These are phyloP conservation scores for Sclerotinia sclerotiorum DNA, from an alignment of 2,329 filamentous ascomycete genomes.

Conservation along the genomic window DNA sequence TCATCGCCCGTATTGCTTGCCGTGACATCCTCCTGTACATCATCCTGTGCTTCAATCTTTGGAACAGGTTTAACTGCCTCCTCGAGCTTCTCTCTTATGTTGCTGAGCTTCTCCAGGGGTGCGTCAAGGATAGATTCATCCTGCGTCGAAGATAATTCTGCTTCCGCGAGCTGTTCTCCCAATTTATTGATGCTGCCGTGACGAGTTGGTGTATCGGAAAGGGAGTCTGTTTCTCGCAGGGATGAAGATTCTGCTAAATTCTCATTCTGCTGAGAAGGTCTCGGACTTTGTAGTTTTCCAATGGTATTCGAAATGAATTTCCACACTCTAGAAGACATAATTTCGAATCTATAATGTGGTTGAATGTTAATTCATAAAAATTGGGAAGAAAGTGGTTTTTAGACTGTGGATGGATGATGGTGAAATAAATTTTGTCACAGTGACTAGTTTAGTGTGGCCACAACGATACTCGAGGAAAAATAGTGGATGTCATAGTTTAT, in stretches of 20 bases:
- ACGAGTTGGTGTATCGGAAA: slow-evolving; percentile 12
- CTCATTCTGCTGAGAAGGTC: neutral
- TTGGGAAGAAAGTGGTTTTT: neutral
- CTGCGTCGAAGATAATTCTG: neutral
- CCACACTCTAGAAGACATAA: slow-evolving; percentile 7
- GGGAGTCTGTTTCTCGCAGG: neutral
- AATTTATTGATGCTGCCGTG: slow-evolving; percentile 6
- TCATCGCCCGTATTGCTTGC: neutral
- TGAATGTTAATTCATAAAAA: neutral
- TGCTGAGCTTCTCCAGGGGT: neutral
- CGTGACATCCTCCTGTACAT: slow-evolving; percentile 6
- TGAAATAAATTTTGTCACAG: slow-evolving; percentile 18
- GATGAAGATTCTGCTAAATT: slow-evolving; percentile 2
- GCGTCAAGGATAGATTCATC: neutral
- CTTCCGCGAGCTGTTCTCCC: neutral
- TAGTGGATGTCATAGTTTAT: neutral
- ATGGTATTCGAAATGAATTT: neutral
- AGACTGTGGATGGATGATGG: slow-evolving; percentile 5
- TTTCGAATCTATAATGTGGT: neutral
- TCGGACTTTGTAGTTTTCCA: slow-evolving; percentile 12
- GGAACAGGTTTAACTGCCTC: neutral
- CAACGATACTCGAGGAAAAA: slow-evolving; percentile 8
- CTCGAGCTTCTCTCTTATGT: neutral
- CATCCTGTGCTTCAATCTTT: neutral
- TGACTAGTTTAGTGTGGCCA: slow-evolving; percentile 18